Base-by-base conservation (phyloP, 2,329 filamentous ascomycete genomes). In the Ophiobolus disseminans region DNA sequence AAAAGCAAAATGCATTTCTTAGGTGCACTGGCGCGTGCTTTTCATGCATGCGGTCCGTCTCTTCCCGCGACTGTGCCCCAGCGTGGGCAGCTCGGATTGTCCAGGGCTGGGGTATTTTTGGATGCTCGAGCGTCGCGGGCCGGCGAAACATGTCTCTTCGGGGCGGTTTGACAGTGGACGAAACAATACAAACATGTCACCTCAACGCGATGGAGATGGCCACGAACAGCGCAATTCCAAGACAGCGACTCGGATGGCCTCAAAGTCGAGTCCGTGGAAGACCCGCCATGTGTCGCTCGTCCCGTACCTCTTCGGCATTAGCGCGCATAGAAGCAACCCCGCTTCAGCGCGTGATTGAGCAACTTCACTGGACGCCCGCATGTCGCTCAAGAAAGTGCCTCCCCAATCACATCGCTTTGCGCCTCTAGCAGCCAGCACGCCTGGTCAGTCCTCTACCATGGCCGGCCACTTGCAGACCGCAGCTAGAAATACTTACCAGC, bases 341-440 rank as follows among this genome's bases (percentile, higher is more conserved):
- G 59, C 66, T 58, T 49, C 63, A 63, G 69, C 69, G 68, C 59
- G 54, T 72, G 62, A 48, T 52, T 48, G 52, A 55, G 50, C 48
- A 48, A 60, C 61, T 42, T 60, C 35, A 66, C 63, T 72, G 66
- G 68, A 63, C 64, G 62, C 60, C 58, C 25, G 51, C 57, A 46
- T 56, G 53, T 55, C 47, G 50, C 55, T 53, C 51, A 55, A 51
- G 49, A 66, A 63, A 62, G 59, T 54, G 26, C 28, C 40, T 40
- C 46, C 20, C 69, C 69, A 72, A 72, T 72, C 64, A 70, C 53
- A 46, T 9, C 11, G 22, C 56, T 5, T 39, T 48, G 34, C 38
- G 17, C 31, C 50, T 41, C 50, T 34, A 34, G 41, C 54, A 59
- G 53, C 61, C 55, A 58, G 64, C 63, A 62, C 61, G 50, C 61